Evolutionary conservation across 2,329 filamentous ascomycete genomes (phyloP), one percentile per base, ranked within the genome.

Genomic region (Penicillium fuscoglaucum): DNA sequence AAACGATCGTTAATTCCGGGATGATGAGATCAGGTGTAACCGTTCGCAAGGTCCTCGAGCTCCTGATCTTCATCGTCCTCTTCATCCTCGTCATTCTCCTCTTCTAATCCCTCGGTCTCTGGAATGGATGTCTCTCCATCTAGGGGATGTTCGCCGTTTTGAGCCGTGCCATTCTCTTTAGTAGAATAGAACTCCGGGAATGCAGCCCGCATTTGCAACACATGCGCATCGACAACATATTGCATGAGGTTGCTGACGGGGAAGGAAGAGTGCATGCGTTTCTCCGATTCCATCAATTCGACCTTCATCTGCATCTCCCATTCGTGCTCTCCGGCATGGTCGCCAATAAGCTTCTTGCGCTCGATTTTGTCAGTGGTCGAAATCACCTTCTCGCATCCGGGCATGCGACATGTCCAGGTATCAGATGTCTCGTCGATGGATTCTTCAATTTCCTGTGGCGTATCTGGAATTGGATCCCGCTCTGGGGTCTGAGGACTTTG

Each of bases 291-390:
- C 21, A 68, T 60, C 10, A 68, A 49, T 31, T 68, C 66, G n/a
- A 68, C 61, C 28, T 64, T 61, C 66, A 68, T 68, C 41, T 68
- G 66, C 6, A 39, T 61, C 9, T 68, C 60, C 66, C 66, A 68
- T 29, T 68, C 66, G 51, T 68, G 66, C 35, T 68, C 66, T 12
- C 58, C 57, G 24, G 65, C 66, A 41, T 68, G 66, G 4, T 56
- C 57, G 19, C 64, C 65, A 21, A 68, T 61, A 7, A 66, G 59
- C 31, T 65, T 61, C 49, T 61, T 53, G 43, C 66, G 66, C 44
- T 67, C 57, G 4, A 52, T 35, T n/a, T 52, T 56, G 31, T 66
- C 61, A 21, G 44, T 61, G 2, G 44, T 56, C 13, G 24, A 40
- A 24, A 68, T 59, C 4, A 53, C 28, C 40, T 61, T 68, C 7